phyloP scores from a whole-genome alignment of 176 grass and related monocot genomes.

The Triticum monococcum region DNA sequence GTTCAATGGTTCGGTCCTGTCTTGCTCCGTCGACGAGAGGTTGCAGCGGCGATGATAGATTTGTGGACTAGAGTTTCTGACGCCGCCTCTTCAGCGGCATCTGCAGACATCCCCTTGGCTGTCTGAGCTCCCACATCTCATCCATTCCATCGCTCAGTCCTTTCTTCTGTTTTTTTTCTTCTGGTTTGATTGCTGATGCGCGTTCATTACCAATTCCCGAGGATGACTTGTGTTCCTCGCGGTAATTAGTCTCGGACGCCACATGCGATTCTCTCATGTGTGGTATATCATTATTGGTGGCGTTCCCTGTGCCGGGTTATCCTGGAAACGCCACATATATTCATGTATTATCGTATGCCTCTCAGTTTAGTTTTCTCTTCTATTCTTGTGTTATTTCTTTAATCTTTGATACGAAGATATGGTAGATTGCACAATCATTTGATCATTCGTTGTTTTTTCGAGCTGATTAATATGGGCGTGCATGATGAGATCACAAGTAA shows the following conservation, averaged over 20 bases:
- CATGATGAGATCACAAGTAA: constrained; percentile 50
- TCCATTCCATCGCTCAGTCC: too few relatives aligned
- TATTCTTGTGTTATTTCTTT: too few relatives aligned
- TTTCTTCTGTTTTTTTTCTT: background rate
- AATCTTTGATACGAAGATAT: constrained; percentile 47
- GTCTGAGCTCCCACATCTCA: constrained; percentile 41
- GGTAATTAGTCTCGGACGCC: constrained; percentile 60
- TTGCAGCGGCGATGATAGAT: constrained; percentile 40
- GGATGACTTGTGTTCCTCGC: constrained; percentile 38
- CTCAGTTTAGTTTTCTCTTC: background rate
- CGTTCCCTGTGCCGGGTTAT: constrained; percentile 33
- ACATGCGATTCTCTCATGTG: constrained; percentile 23
- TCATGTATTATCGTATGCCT: background rate
- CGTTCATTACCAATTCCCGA: constrained; percentile 69
- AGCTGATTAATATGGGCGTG: background rate
- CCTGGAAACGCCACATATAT: constrained; percentile 68
- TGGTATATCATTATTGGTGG: constrained; percentile 69
- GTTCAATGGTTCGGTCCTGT: too few relatives aligned
- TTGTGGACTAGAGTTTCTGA: constrained; percentile 78
- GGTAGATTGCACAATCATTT: background rate
- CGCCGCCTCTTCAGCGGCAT: constrained; percentile 20
- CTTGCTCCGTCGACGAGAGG: too few relatives aligned
- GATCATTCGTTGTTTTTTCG: too few relatives aligned
- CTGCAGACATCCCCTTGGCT: constrained; percentile 79
- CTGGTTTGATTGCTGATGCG: background rate